A percentile compares a stretch with the other conserved stretches of the same genome.
Evolutionary conservation across 2,329 filamentous ascomycete genomes (phyloP).

Genomic region (Sphaerulina populicola): DNA sequence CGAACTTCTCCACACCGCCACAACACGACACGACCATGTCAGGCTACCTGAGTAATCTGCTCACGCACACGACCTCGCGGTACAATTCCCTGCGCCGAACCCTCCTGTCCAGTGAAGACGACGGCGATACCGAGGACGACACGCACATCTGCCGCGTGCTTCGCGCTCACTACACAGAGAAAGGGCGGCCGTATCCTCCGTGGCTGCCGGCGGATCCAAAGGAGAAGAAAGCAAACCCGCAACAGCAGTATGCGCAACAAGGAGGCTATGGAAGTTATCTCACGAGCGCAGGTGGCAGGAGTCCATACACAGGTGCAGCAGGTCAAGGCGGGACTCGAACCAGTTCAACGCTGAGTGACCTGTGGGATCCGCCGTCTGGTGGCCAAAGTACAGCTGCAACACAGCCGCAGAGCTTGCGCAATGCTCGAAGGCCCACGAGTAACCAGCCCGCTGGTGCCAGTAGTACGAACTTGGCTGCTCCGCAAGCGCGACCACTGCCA

Average conservation of each 20-base stretch:
- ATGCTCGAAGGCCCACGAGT: constrained; percentile 21
- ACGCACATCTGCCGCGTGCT: constrained; percentile 91
- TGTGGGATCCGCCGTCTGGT: constrained; percentile 46
- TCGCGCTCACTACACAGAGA: constrained; percentile 85
- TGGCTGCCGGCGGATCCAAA: constrained; percentile 93
- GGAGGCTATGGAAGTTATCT: constrained; percentile 26
- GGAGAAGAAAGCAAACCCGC: constrained; percentile 36
- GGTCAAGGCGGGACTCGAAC: constrained; percentile 25
- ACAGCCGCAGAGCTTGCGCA: constrained; percentile 39
- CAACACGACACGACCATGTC: constrained; percentile 47
- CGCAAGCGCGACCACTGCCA: constrained; percentile 52
- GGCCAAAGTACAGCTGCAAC: constrained; percentile 33
- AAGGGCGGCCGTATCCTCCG: constrained; percentile 66
- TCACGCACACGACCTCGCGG: constrained; percentile 48
- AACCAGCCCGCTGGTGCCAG: constrained; percentile 12
- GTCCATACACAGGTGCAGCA: constrained; percentile 14
- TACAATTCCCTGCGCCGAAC: constrained; percentile 54
- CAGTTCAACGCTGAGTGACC: constrained; percentile 48
- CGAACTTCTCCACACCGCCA: background rate
- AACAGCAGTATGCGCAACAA: constrained; percentile 29
- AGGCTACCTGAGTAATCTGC: constrained; percentile 71
- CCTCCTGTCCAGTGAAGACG: constrained; percentile 55
- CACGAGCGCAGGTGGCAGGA: constrained; percentile 30
- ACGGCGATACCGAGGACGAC: constrained; percentile 64
- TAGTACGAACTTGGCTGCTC: constrained; percentile 30